Base-by-base conservation (phyloP, 805 yeast species). In the Ogataea allantospora region DNA sequence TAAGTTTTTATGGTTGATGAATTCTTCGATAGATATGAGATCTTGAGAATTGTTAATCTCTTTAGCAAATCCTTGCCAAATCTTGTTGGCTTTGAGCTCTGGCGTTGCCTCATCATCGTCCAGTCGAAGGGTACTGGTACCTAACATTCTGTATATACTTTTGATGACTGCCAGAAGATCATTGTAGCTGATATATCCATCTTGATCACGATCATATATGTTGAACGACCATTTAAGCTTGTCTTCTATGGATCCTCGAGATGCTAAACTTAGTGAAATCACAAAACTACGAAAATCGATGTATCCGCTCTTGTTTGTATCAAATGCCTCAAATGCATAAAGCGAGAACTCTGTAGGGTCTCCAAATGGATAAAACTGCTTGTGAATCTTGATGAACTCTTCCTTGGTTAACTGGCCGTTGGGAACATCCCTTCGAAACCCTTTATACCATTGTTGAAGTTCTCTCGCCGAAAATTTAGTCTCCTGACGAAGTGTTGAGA, bases 331-430 rank as follows among this genome's bases (percentile, higher is more conserved):
- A 65, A 93, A 93, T 11, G 95, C 82, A 51, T 82, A 84, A 41
- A 79, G 85, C 40, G 96, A 87, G 65, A 88, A 93, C 42, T 88
- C 91, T 3, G 84, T 77, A 1, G 99, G 96, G 54, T 91, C 96
- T 0, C 99, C 99, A 68, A 93, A 93, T 13, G 99, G 99, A 70
- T 93, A 93, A 62, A 91, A 93, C 57, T 93, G 98, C 59, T 87
- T 87, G 67, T 89, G 95, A 13, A 93, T 89, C 61, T 86, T 87
- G 49, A 83, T 79, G 60, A 93, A 88, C 56, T 93, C 98, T 32
- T 83, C 86, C 54, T 82, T 83, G 3, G 88, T 78, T 18, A 93
- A 69, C 58, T 83, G 89, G 1, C 98, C 98, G 22, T 78, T 71
- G 1, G 97, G 97, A 59, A 96, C 91, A 60, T 93, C 99, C 56